Base-by-base conservation (phyloP, 257 asterid species). In the Scutellaria barbata region DNA sequence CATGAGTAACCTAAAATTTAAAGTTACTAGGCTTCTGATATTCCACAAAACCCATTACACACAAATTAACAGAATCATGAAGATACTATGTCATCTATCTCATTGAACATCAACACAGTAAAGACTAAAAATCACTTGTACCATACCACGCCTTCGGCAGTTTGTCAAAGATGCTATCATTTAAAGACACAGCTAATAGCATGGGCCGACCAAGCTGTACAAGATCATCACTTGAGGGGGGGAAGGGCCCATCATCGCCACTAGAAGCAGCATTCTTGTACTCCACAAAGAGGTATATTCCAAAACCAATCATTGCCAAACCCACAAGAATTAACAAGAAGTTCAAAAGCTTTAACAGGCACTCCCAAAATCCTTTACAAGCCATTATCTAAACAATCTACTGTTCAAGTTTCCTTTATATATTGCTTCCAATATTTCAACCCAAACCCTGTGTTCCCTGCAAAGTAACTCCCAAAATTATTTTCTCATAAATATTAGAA, bases 91-190 rank as follows among this genome's bases (percentile, higher is more conserved):
- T 33, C 12, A 25, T n/a, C 6, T 58, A n/a, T 12, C 10, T 10
- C 18, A 25, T 30, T 6, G 45, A 8, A 13, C 63, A 42, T 30
- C 17, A 71, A 64, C 59, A 52, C 25, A 10, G 14, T 5, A 63
- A 10, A 14, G 30, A 33, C 14, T 65, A 30, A 16, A 68, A 50
- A 41, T 10, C 45, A 46, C 10, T 14, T 0, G 22, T 39, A n/a
- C 53, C 83, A 47, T 90, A 90, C 98, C 98, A 94, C 55, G 96
- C 92, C 86, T 87, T 91, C 9, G 98, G 98, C 71, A 94, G 94
- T 68, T 91, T 94, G 85, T 91, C 97, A 30, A 89, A 86, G 70
- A 89, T 81, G 87, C 45, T 89, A 76, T 74, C 88, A 48, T 71
- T 88, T 78, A 89, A 71, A 64, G 92, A 80, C 58, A 95, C 85